phyloP scores from a whole-genome alignment of 2,329 filamentous ascomycete genomes.

The Talaromyces verruculosus region DNA sequence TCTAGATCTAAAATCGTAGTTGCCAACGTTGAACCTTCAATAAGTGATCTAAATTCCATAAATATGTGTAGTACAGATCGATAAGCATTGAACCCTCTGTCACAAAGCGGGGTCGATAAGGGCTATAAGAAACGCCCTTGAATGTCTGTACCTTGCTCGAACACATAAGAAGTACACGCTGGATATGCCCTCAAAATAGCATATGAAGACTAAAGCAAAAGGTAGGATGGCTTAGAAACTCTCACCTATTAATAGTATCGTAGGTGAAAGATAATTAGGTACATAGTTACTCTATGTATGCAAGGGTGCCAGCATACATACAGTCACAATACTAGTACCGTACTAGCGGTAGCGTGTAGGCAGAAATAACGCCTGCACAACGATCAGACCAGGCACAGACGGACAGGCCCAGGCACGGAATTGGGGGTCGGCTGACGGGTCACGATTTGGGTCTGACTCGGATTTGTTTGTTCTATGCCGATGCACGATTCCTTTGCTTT shows the following conservation, averaged over 20 bases:
- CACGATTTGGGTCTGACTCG: constrained; percentile 3
- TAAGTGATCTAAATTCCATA: background rate
- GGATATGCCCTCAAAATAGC: background rate
- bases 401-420: constrained; percentile 9
- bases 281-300: background rate
- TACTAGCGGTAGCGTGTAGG: constrained; percentile 4
- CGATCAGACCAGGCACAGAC: constrained; percentile 6
- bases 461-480: background rate
- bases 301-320: constrained; percentile 2
- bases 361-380: constrained; percentile 2
- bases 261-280: too few relatives aligned
- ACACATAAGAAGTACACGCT: background rate
- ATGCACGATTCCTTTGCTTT: background rate
- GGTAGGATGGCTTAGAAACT: background rate
- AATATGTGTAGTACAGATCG: background rate
- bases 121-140: background rate
- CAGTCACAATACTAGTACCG: constrained; percentile 1
- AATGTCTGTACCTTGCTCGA: background rate
- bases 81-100: background rate
- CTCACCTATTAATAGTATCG: background rate
- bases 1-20: background rate
- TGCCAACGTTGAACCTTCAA: background rate
- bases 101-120: background rate
- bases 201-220: background rate
- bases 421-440: background rate